Evolutionary conservation across 768 basidiomycete genomes (phyloP), one percentile per base, ranked within the genome.

Genomic region (Macrolepiota dolichaula): DNA sequence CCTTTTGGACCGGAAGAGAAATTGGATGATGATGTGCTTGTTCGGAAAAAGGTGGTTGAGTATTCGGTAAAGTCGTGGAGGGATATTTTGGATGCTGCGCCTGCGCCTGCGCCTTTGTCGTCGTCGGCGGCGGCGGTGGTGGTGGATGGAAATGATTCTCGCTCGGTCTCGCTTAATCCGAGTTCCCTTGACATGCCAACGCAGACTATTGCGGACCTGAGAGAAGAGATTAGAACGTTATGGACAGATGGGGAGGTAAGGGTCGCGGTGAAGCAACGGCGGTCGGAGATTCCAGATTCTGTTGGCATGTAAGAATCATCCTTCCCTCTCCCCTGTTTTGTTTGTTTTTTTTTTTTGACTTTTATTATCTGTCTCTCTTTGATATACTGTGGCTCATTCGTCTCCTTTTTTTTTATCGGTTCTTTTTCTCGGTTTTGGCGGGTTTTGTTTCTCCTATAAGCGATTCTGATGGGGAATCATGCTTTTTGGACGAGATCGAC

Each of bases 401-500:
- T 17, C 5, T 27, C 13, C 15, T 12, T n/a, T n/a, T n/a, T n/a
- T n/a, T n/a, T n/a, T n/a, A n/a, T n/a, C n/a, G n/a, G n/a, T n/a
- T n/a, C n/a, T n/a, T n/a, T n/a, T n/a, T n/a, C n/a, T n/a, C n/a
- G n/a, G n/a, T n/a, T n/a, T n/a, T n/a, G n/a, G n/a, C n/a, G n/a
- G n/a, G n/a, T n/a, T n/a, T n/a, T n/a, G n/a, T n/a, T n/a, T n/a
- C n/a, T n/a, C n/a, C n/a, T n/a, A n/a, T n/a, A n/a, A 55, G 54
- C 13, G 54, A 55, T 22, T 55, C 54, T 2, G 54, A 46, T 36
- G 51, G 35, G 6, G 40, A 51, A 44, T 59, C 32, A 62, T 89
- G 88, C 68, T 92, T 92, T 71, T 71, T 92, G 64, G 80, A 87
- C 65, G 83, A 89, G 62, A 69, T 91, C 13, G 81, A 82, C 44